Conservation (phyloP, 257 asterid species). For the Solanum dulcamara region DNA sequence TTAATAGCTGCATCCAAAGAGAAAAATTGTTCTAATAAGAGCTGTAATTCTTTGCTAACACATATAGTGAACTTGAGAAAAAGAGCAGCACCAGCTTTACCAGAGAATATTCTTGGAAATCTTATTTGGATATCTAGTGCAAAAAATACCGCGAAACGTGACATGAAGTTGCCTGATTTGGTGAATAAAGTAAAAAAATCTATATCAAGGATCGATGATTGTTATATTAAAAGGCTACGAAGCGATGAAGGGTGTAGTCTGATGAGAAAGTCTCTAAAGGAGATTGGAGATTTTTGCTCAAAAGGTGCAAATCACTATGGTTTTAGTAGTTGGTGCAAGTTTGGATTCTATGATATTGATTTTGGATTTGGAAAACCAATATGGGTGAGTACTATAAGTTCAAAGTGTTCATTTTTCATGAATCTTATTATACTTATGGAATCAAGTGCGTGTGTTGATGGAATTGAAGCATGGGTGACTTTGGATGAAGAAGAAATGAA, state of each 20-base stretch:
- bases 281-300: slow-evolving; percentile 35
- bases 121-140: slow-evolving; percentile 53
- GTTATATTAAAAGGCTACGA: slow-evolving; percentile 26
- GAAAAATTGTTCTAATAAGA: slow-evolving; percentile 2
- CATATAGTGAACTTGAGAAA: slow-evolving; percentile 55
- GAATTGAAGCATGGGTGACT: slow-evolving; percentile 89
- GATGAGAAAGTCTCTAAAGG: slow-evolving; percentile 34
- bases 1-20: no score
- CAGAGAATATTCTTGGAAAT: slow-evolving; percentile 42
- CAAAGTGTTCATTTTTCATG: slow-evolving; percentile 40
- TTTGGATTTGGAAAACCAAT: slow-evolving; percentile 80
- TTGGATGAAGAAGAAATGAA: slow-evolving; percentile 58
- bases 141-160: background rate
- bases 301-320: slow-evolving; percentile 32
- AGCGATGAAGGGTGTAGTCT: slow-evolving; percentile 23
- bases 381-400: slow-evolving; percentile 53
- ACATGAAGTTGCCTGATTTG: slow-evolving; percentile 10
- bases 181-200: slow-evolving; percentile 23
- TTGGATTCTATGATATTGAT: slow-evolving; percentile 57
- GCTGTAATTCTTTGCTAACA: slow-evolving; percentile 34
- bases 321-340: slow-evolving; percentile 69
- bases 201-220: slow-evolving; percentile 27
- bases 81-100: slow-evolving; percentile 33
- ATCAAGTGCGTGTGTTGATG: slow-evolving; percentile 30
- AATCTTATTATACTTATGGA: slow-evolving; percentile 49